phyloP scores from a whole-genome alignment of 1,284 basidiomycete genomes.

The Puccinia triticina region DNA sequence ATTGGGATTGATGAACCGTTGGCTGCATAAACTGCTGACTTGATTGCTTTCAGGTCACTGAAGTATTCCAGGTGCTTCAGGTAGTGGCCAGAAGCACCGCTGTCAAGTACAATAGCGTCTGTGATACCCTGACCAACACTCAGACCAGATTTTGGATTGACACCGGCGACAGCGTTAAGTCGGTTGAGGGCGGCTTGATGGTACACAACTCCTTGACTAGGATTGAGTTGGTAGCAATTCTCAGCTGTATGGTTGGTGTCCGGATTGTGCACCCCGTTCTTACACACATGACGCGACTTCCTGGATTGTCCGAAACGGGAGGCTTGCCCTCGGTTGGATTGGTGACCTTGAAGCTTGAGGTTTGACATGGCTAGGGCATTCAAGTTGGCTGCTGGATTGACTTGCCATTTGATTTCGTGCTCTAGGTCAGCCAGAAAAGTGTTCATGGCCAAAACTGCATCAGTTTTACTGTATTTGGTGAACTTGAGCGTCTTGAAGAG shows the following conservation, averaged over 20 bases:
- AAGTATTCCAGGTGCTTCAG: constrained; percentile 6
- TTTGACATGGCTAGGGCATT: neutral
- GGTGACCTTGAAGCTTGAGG: too few relatives aligned
- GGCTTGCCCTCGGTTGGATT: neutral
- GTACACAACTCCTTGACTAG: neutral
- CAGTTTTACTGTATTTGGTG: neutral
- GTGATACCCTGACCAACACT: neutral
- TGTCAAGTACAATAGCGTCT: neutral
- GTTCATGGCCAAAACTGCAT: neutral
- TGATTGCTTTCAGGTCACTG: neutral
- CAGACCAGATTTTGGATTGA: neutral
- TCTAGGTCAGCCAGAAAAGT: neutral
- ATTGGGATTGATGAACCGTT: neutral
- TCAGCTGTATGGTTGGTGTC: neutral
- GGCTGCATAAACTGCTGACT: neutral
- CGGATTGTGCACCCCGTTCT: constrained; percentile 8
- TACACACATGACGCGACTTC: neutral
- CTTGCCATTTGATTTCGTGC: neutral
- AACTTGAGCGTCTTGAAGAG: neutral
- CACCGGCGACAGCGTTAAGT: neutral
- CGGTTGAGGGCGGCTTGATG: constrained; percentile 5
- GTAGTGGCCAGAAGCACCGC: constrained; percentile 4
- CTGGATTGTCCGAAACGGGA: neutral
- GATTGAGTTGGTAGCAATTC: constrained; percentile 16
- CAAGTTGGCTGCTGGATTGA: neutral